Evolutionary conservation across 2,329 filamentous ascomycete species (phyloP).

Genomic region (Colletotrichum sp.): DNA sequence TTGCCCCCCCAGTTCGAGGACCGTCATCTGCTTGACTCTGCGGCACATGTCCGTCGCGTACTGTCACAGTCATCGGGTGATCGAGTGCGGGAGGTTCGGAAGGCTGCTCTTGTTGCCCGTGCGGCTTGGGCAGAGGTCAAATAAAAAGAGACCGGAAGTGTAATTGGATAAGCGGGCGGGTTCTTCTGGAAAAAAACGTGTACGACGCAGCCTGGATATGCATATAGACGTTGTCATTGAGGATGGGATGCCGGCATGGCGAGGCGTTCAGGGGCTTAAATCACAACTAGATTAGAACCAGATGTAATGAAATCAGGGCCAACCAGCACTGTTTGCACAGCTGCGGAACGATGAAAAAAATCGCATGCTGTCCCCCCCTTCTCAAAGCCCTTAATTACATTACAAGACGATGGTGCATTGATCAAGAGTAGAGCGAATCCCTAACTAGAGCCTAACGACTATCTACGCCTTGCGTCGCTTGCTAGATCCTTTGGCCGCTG

Average conservation of each 20-base stretch:
- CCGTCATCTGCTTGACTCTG: conserved; percentile 47
- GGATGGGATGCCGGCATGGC: background rate
- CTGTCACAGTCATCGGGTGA: conserved; percentile 58
- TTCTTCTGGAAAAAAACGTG: background rate
- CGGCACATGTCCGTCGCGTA: conserved; percentile 48
- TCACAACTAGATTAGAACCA: background rate
- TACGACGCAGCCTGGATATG: background rate
- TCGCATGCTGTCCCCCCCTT: background rate
- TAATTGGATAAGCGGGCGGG: background rate
- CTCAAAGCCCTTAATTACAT: background rate
- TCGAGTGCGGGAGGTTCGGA: conserved; percentile 55
- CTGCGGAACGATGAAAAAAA: background rate
- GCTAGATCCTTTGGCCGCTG: conserved; percentile 42
- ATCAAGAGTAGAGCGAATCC: background rate
- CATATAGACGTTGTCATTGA: background rate
- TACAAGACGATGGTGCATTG: background rate
- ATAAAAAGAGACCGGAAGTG: conserved; percentile 3
- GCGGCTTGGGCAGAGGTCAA: conserved; percentile 49
- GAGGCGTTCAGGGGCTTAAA: background rate
- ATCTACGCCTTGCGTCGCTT: conserved; percentile 51
- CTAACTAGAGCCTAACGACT: background rate
- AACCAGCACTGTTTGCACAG: background rate
- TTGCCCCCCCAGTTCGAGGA: conserved; percentile 55
- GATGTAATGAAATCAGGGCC: background rate
- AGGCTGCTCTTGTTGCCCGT: conserved; percentile 51